Base-by-base conservation (phyloP, 2,329 filamentous ascomycete species). In the Boeremia exigua region DNA sequence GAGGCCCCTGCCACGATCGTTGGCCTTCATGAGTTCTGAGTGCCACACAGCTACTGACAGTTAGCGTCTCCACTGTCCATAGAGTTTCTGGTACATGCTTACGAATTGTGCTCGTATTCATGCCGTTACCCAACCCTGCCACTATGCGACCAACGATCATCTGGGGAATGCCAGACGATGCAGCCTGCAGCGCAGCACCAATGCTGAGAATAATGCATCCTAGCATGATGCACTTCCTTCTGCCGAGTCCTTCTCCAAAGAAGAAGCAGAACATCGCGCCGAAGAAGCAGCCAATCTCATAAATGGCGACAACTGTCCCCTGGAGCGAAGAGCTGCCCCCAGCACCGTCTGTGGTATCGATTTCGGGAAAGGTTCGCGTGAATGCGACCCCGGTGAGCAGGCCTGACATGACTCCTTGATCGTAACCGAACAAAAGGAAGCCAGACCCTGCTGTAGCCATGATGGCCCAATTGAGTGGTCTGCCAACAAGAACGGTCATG, bases 301-400 rank as follows among this genome's bases (percentile, higher is more conserved):
- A 29, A 6, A 29, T 6, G 10, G 28, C 28, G 6, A 10, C 10
- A 6, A 29, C 10, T 6, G 6, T 29, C 6, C 28, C 28, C 28
- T 29, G 28, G 10, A 45, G 40, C 33, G 33, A 36, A 36, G 33
- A 19, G 8, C 33, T 36, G 10, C 28, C 48, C 3, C 39, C 33
- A 25, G 38, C 19, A 10, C 30, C 30, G 11, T n/a, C 27, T 6
- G 23, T 52, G 4, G 49, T 30, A 12, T 45, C 40, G 7, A 46
- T 52, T 23, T 23, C 32, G 12, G 49, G 71, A 66, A 47, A 75
- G 71, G 17, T 58, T 46, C 8, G 54, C 61, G 2, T 84, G 64
- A 88, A 89, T 15, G 79, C 78, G 23, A 81, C 76, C 68, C 91
- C 82, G 6, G 88, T 89, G 52, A 92, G 77, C 60, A 92, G 86